Conservation (phyloP, 208 protist genomes). For the Trypanosomatidae sp. region DNA sequence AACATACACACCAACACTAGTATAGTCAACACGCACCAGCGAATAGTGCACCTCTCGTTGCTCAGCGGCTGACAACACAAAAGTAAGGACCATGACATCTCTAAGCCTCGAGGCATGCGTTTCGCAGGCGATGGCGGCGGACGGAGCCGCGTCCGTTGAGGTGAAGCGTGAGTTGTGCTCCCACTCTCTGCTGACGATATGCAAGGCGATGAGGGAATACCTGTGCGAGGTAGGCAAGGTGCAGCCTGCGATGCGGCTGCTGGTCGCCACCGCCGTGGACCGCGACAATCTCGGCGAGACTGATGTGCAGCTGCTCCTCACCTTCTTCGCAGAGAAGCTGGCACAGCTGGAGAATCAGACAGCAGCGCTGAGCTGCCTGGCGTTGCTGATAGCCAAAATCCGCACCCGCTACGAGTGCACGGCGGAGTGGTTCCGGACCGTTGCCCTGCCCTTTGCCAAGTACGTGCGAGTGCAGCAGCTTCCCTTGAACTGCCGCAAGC, state of each 20-base stretch:
- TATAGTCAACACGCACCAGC: too few relatives aligned
- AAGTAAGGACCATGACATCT: not conserved
- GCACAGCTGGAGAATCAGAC: conserved; percentile 32
- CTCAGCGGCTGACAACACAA: too few relatives aligned
- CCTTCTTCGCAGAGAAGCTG: conserved; percentile 60
- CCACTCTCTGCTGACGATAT: conserved; percentile 48
- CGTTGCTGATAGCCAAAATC: conserved; percentile 35
- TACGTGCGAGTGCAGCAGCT: conserved; percentile 33
- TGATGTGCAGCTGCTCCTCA: conserved; percentile 43
- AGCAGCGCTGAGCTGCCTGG: conserved; percentile 36
- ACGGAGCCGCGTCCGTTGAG: conserved; percentile 23
- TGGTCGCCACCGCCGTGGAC: conserved; percentile 31
- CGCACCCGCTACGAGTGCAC: conserved; percentile 7
- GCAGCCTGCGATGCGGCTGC: conserved; percentile 41
- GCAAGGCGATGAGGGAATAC: conserved; percentile 36
- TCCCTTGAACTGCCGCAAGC: conserved; percentile 21
- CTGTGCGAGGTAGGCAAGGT: conserved; percentile 43
- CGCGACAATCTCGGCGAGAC: conserved; percentile 27
- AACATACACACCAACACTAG: too few relatives aligned
- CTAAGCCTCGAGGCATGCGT: conserved; percentile 20
- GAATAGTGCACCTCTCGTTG: too few relatives aligned
- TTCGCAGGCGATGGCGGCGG: conserved; percentile 30
- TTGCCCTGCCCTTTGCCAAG: conserved; percentile 14
- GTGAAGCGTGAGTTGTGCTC: conserved; percentile 32
- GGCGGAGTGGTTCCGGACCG: conserved; percentile 13